Evolutionary conservation across 495 filamentous ascomycete species (phyloP).

Genomic region (Trichoderma reesei): DNA sequence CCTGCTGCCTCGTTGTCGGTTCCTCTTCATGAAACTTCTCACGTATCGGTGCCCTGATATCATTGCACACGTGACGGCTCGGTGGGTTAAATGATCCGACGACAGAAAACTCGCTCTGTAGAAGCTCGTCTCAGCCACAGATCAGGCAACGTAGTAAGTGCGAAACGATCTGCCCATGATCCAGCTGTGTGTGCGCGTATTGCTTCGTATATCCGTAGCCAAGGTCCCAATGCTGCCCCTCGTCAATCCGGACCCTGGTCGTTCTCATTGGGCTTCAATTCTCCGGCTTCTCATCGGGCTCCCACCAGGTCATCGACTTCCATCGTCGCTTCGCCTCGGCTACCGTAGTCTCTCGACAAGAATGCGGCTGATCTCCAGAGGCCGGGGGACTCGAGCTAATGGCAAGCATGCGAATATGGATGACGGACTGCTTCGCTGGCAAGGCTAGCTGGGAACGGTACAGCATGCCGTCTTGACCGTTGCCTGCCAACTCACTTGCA

Average conservation of each 20-base stretch:
- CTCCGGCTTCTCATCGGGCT: neutral
- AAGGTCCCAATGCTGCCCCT: neutral
- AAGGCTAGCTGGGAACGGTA: neutral
- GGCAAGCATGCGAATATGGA: neutral
- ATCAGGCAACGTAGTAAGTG: too few relatives aligned
- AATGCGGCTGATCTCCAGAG: neutral
- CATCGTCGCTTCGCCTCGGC: neutral
- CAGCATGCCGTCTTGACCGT: neutral
- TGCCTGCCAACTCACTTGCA: neutral
- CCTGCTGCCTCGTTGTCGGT: neutral
- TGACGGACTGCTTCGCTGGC: neutral
- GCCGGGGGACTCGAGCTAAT: too few relatives aligned
- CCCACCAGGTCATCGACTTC: neutral
- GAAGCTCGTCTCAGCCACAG: neutral
- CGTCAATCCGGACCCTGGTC: neutral
- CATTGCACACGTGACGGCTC: too few relatives aligned
- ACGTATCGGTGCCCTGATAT: too few relatives aligned
- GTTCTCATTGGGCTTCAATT: conserved; percentile 1
- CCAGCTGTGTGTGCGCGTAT: too few relatives aligned
- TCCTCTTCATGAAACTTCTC: neutral
- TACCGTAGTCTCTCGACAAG: neutral
- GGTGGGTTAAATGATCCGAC: neutral
- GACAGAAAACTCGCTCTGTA: neutral
- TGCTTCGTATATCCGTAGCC: too few relatives aligned
- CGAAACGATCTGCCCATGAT: too few relatives aligned